Base-by-base conservation (phyloP, 78 protist species). In the Salpingoeca rosetta region DNA sequence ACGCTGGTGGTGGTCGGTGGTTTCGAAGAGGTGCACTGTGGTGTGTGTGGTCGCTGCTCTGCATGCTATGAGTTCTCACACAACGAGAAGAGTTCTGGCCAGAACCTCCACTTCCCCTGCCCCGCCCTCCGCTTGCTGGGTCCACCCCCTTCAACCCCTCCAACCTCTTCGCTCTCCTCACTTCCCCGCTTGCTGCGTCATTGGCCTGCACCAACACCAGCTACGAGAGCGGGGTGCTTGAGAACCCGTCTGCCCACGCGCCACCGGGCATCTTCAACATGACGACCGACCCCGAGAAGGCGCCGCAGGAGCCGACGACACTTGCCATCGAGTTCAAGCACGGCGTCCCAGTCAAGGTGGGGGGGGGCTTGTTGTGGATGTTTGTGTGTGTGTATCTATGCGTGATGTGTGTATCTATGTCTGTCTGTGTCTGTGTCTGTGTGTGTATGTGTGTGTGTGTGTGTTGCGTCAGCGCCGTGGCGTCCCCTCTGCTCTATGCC, bases 311-410 rank as follows among this genome's bases (percentile, higher is more conserved):
- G 65, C 76, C 76, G 56, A 79, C 57, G 43, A n/a, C 7, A 38
- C 12, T 83, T 44, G 12, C 41, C 56, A 80, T 81, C 76, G 43
- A 2, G 72, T 81, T 81, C 80, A 74, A 87, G 86, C 44, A 87
- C 73, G 86, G 89, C 51, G 75, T 81, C 77, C 89, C 89, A 65
- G 42, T 82, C 81, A 75, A 82, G 86, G 86, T 82, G 35, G 65
- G 65, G 65, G 17, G 65, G 65, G 31, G 65, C 65, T 22, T 17
- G 7, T 51, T 51, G 65, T 51, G 65, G 7, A 17, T 51, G 65
- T 51, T 7, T 51, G 65, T 51, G 65, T 51, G 65, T 51, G 65
- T 51, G 65, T 51, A 17, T 51, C 31, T 51, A 17, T 51, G 65
- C 17, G 65, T 51, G 65, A 51, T 51, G 65, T 51, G 65, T 51